Evolutionary conservation across 2,329 filamentous ascomycete genomes (phyloP), one percentile per base, ranked within the genome.

Genomic region (Didymella pomorum): DNA sequence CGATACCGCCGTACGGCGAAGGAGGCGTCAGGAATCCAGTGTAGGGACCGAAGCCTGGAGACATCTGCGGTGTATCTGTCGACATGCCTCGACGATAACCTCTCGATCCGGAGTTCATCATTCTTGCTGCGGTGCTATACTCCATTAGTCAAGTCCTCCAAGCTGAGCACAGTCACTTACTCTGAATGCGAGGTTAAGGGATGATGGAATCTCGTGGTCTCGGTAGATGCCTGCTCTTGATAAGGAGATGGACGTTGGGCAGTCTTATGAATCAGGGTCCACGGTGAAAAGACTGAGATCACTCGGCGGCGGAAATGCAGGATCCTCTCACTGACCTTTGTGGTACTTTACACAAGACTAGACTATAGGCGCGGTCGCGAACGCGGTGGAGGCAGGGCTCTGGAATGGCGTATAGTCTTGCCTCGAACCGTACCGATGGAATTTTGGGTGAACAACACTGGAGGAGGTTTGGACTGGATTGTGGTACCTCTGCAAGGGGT

Each of bases 231-330:
- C 48, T 61, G 45, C 49, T 56, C 60, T 60, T 60, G 59, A 58
- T 56, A 52, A 51, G 61, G 59, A 63, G 65, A 68, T 56, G 64
- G 63, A 56, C 61, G 55, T 54, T 50, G 52, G 54, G 61, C 58
- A 56, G 55, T 64, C 60, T 72, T 74, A 70, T 74, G 67, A 75
- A 74, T 71, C 66, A 68, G 65, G 65, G 64, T 69, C 61, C 60
- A 61, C 39, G 54, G 54, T 51, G 37, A 52, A 56, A 35, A 52
- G 53, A 48, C 52, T 37, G 55, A 49, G 64, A 59, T 60, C 56
- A 58, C 49, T 46, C 62, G 58, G 71, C 66, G 62, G 69, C 67
- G 61, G 71, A 62, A 60, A 62, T 62, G 60, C 58, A 57, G 53
- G 58, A 62, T 43, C 44, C 44, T 63, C 61, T 54, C 59, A 72